Evolutionary conservation across 1,139 yeast species (phyloP).

Genomic region (Taphrina betulina): DNA sequence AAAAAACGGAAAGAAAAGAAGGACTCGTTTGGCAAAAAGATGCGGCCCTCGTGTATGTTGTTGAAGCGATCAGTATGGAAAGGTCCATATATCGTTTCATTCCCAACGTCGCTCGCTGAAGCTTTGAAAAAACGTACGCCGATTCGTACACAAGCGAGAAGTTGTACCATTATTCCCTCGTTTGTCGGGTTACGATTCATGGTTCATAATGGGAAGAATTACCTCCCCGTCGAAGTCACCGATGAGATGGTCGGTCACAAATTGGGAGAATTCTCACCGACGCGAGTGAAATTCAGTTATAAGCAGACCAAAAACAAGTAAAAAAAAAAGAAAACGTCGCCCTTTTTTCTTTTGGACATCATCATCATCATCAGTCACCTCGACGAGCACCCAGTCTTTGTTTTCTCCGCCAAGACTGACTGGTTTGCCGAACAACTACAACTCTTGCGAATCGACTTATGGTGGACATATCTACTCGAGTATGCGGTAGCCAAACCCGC

Average conservation of each 20-base stretch:
- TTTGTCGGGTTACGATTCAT: slow-evolving; percentile 82
- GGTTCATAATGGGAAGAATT: slow-evolving; percentile 93
- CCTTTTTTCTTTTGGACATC: too few relatives aligned
- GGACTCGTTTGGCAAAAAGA: too few relatives aligned
- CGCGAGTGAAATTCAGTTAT: slow-evolving; percentile 52
- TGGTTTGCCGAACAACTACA: too few relatives aligned
- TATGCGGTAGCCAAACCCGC: too few relatives aligned
- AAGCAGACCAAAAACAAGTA: slow-evolving; percentile 32
- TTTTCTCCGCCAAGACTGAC: too few relatives aligned
- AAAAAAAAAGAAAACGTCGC: too few relatives aligned
- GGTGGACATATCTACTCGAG: too few relatives aligned
- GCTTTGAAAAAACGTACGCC: slow-evolving; percentile 81
- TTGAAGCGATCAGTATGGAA: slow-evolving; percentile 80
- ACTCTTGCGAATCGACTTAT: too few relatives aligned
- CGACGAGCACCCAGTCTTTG: too few relatives aligned
- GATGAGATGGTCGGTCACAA: slow-evolving; percentile 99
- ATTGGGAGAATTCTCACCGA: slow-evolving; percentile 91
- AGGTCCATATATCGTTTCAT: slow-evolving; percentile 92
- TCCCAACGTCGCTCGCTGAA: slow-evolving; percentile 67
- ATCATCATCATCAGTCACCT: too few relatives aligned
- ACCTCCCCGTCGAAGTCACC: slow-evolving; percentile 79
- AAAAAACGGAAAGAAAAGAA: too few relatives aligned
- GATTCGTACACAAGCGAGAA: slow-evolving; percentile 88
- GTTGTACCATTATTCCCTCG: slow-evolving; percentile 91
- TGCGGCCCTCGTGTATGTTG: slow-evolving; percentile 57